A percentile compares a stretch with the other conserved stretches of the same genome.
These are phyloP conservation scores for Saccharomycopsis microspora DNA, from an alignment of 805 yeast genomes.

Conservation along the genomic window DNA sequence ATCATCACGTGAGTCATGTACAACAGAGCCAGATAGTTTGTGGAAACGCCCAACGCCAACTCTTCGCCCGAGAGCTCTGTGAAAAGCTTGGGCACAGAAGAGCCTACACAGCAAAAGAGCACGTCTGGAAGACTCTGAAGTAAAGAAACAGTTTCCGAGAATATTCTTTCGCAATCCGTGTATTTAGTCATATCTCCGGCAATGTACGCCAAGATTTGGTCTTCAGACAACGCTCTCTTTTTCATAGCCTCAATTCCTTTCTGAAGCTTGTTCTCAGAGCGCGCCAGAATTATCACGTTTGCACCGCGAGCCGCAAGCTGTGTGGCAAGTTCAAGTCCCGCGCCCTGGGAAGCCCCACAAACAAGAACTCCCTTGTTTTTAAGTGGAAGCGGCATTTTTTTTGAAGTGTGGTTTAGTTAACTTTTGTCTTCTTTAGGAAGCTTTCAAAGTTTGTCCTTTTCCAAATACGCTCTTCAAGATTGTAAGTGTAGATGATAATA, in stretches of 20 bases:
- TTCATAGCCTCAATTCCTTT: constrained; percentile 37
- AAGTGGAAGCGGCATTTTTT: too few relatives aligned
- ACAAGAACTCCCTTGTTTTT: constrained; percentile 21
- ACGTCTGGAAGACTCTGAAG: constrained; percentile 42
- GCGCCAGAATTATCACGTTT: constrained; percentile 62
- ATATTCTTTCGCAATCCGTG: constrained; percentile 33
- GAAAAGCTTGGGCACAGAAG: constrained; percentile 69
- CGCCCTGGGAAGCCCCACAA: constrained; percentile 94
- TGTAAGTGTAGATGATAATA: too few relatives aligned
- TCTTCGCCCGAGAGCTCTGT: constrained; percentile 50
- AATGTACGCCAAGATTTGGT: constrained; percentile 30
- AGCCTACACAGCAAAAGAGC: constrained; percentile 81
- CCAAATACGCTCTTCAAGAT: too few relatives aligned
- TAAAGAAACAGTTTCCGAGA: constrained; percentile 22
- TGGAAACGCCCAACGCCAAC: constrained; percentile 46
- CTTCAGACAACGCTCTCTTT: not conserved
- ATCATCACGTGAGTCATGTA: constrained; percentile 57
- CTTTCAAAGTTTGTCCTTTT: too few relatives aligned
- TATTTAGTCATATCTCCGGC: constrained; percentile 59
- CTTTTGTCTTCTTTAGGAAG: too few relatives aligned
- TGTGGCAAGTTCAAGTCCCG: constrained; percentile 71
- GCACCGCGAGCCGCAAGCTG: constrained; percentile 38
- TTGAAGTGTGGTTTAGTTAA: too few relatives aligned
- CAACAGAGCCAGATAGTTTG: constrained; percentile 65
- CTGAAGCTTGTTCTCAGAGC: constrained; percentile 52